Percentiles rank a stretch among this genome's conserved stretches.
Evolutionary conservation across 192 early-diverging fungal species (phyloP).

Genomic region (Coemansia sp.): DNA sequence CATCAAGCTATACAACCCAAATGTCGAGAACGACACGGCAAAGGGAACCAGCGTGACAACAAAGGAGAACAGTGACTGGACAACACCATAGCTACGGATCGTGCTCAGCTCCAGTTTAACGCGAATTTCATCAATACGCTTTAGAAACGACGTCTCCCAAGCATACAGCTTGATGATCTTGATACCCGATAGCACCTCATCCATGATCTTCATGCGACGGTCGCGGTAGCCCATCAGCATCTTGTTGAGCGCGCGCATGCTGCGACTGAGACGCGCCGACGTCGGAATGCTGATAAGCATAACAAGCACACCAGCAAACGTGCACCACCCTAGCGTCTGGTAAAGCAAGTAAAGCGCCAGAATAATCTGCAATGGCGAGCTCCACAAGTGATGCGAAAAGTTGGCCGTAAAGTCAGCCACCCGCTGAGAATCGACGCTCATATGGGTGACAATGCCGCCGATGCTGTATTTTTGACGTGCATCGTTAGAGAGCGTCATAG

Average conservation of each 20-base stretch:
- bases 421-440: constrained; percentile 73
- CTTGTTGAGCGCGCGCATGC: constrained; percentile 77
- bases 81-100: constrained; percentile 31
- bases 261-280: constrained; percentile 68
- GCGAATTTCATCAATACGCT: constrained; percentile 44
- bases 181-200: constrained; percentile 63
- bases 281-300: constrained; percentile 86
- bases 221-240: constrained; percentile 73
- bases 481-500: constrained; percentile 78
- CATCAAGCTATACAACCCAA: constrained; percentile 43
- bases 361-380: constrained; percentile 78
- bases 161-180: constrained; percentile 71
- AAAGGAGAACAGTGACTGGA: constrained; percentile 42
- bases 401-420: constrained; percentile 66
- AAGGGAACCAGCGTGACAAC: constrained; percentile 46
- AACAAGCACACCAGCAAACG: constrained; percentile 81
- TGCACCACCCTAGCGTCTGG: constrained; percentile 76
- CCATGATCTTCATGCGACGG: constrained; percentile 66
- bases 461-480: constrained; percentile 82
- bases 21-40: constrained; percentile 47
- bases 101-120: constrained; percentile 40
- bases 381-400: constrained; percentile 79
- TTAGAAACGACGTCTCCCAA: constrained; percentile 61
- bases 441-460: constrained; percentile 74
- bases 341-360: constrained; percentile 79